Conservation (phyloP, 345 rosid species). For the Bruguiera sexangula region DNA sequence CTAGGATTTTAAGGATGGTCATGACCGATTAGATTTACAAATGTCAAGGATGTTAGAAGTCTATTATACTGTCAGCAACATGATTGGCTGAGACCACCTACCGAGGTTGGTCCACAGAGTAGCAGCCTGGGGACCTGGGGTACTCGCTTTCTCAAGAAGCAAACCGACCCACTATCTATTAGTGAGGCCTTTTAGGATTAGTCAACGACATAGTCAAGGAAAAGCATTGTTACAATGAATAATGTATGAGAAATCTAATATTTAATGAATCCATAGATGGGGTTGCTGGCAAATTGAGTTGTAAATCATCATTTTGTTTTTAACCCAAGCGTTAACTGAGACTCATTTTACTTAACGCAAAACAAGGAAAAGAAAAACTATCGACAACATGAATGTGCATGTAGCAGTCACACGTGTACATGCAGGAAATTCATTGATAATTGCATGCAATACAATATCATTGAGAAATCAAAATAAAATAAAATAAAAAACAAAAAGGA, state of each 20-base stretch:
- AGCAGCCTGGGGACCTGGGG: neutral
- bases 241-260: too few relatives aligned
- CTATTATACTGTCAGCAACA: neutral
- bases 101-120: slow-evolving; percentile 17
- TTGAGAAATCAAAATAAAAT: neutral
- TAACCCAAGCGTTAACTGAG: slow-evolving; percentile 11
- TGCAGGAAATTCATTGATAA: slow-evolving; percentile 19
- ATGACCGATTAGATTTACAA: neutral
- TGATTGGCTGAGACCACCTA: slow-evolving; percentile 20
- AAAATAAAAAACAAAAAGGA: neutral
- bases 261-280: too few relatives aligned
- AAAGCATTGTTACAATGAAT: too few relatives aligned
- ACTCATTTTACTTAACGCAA: neutral
- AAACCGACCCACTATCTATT: too few relatives aligned
- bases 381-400: slow-evolving; percentile 8
- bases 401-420: slow-evolving; percentile 59
- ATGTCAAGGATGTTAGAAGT: neutral
- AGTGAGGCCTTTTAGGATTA: too few relatives aligned
- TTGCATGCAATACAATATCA: slow-evolving; percentile 16
- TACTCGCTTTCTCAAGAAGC: too few relatives aligned
- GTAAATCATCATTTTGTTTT: slow-evolving; percentile 8
- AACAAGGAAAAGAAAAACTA: neutral
- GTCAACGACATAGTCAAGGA: too few relatives aligned
- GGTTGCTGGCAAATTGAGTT: too few relatives aligned
- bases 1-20: neutral